Evolutionary conservation across 345 rosid genomes (phyloP), one percentile per base, ranked within the genome.

Genomic region (Brassica carinata): DNA sequence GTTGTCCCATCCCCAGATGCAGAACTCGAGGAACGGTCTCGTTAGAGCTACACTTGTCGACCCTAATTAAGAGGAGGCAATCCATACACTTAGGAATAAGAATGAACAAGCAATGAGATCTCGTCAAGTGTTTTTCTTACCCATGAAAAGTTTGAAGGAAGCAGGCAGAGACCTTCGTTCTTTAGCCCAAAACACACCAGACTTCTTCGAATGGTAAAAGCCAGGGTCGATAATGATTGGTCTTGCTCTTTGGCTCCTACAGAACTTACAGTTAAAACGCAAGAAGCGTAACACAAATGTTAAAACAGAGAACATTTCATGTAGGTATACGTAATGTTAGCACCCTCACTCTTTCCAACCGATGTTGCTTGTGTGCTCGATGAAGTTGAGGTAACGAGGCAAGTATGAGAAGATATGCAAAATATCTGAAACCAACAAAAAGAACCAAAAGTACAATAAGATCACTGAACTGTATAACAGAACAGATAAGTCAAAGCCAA

Each of bases 1-100:
- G 85, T 95, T 95, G 80, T 93, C 98, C 96, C 99, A 93, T 76
- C 98, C 99, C 94, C 94, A 89, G 5, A 95, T 79, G 40, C 97
- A 93, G 83, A 93, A 91, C 67, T 95, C 96, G 4, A 95, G 91
- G 86, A 95, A 93, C 17, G 97, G 78, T 83, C 87, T 93, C 1
- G 98, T 89, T 79, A 95, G 75, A 23, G 88, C 83, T 73, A 91
- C 90, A 84, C 96, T 91, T 58, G 84, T 87, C 3, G 99, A 95
- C 2, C 99, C 99, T 95, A 83, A 83, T 73, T 27, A 53, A 15
- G 43, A 59, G 71, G 10, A 75, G 2, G 2, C 64, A 63, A 63
- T 0, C 45, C 45, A 75, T 8, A 48, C 0, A 31, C 7, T 66
- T 29, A 11, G 1, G 65, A 48, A 59, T 38, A 36, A 40, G 51